A percentile compares a stretch with the other conserved stretches of the same genome.
Conservation (phyloP, 306 rosid species). For the Ormosia semicastrata region DNA sequence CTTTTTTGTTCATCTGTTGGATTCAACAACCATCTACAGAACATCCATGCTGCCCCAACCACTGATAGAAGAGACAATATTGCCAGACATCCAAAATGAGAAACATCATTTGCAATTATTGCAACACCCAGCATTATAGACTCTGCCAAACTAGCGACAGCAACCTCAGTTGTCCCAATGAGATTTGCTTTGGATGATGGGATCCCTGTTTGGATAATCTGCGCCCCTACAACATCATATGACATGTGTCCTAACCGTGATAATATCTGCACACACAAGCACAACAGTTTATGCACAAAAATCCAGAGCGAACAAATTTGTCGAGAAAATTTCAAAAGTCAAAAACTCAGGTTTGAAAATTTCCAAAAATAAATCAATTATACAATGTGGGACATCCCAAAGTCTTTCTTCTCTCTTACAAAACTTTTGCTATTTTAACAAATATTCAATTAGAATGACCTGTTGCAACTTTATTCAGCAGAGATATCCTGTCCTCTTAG, state of each 20-base stretch:
- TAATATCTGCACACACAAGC: conserved; percentile 56
- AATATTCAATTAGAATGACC: conserved; percentile 4
- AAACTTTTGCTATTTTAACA: neutral
- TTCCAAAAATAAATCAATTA: neutral
- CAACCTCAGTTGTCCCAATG: conserved; percentile 91
- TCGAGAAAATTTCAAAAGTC: neutral
- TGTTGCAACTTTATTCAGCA: neutral
- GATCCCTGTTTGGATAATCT: conserved; percentile 91
- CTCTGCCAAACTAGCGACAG: conserved; percentile 95
- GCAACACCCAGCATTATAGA: conserved; percentile 85
- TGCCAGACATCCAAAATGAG: conserved; percentile 76
- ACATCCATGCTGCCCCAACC: conserved; percentile 81
- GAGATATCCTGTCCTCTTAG: neutral
- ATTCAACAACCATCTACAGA: conserved; percentile 85
- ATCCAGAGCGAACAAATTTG: neutral
- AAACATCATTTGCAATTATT: conserved; percentile 77
- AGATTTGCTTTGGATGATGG: conserved; percentile 94
- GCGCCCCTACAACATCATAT: conserved; percentile 88
- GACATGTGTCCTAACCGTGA: conserved; percentile 97
- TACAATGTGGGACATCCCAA: conserved; percentile 3
- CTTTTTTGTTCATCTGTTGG: conserved; percentile 78
- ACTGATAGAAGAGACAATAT: conserved; percentile 81
- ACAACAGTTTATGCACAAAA: conserved; percentile 16
- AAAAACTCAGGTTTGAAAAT: neutral
- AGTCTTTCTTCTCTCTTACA: neutral